phyloP scores from a whole-genome alignment of 1,139 yeast genomes.

The Pichia sp. region DNA sequence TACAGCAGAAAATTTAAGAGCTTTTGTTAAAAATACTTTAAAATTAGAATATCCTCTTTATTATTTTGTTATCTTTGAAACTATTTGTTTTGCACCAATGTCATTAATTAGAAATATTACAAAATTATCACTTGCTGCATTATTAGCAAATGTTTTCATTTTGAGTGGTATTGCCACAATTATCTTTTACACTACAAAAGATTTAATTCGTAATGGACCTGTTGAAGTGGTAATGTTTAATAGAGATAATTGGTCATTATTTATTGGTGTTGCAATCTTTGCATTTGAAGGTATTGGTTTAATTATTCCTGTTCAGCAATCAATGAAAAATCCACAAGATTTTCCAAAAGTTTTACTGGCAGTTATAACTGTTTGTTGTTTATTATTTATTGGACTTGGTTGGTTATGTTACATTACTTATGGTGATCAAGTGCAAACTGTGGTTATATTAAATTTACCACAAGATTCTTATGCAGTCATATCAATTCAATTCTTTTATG shows the following conservation, averaged over 20 bases:
- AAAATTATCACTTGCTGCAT: slow-evolving; percentile 60
- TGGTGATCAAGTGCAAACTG: slow-evolving; percentile 62
- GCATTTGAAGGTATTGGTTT: slow-evolving; percentile 80
- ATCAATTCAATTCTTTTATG: slow-evolving; percentile 59
- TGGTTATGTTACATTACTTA: slow-evolving; percentile 63
- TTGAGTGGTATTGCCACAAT: slow-evolving; percentile 60
- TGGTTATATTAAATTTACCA: slow-evolving; percentile 65
- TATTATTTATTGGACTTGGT: slow-evolving; percentile 57
- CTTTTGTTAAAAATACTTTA: slow-evolving; percentile 48
- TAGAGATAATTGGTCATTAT: slow-evolving; percentile 60
- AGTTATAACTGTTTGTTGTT: slow-evolving; percentile 55
- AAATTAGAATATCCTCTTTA: slow-evolving; percentile 34
- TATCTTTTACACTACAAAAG: slow-evolving; percentile 48
- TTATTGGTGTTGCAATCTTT: slow-evolving; percentile 75
- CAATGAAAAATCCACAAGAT: slow-evolving; percentile 67
- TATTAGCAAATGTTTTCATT: slow-evolving; percentile 62
- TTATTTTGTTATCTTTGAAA: slow-evolving; percentile 47
- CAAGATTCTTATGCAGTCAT: slow-evolving; percentile 59
- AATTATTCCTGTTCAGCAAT: slow-evolving; percentile 68
- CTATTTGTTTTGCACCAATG: slow-evolving; percentile 57
- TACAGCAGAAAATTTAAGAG: slow-evolving; percentile 61
- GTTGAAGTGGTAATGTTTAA: slow-evolving; percentile 47
- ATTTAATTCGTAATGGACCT: slow-evolving; percentile 41
- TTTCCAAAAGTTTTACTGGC: slow-evolving; percentile 58
- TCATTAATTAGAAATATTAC: slow-evolving; percentile 68